A percentile compares a stretch with the other conserved stretches of the same genome.
phyloP scores from a whole-genome alignment of 2,329 filamentous ascomycete species.

The Botrytis fabae region DNA sequence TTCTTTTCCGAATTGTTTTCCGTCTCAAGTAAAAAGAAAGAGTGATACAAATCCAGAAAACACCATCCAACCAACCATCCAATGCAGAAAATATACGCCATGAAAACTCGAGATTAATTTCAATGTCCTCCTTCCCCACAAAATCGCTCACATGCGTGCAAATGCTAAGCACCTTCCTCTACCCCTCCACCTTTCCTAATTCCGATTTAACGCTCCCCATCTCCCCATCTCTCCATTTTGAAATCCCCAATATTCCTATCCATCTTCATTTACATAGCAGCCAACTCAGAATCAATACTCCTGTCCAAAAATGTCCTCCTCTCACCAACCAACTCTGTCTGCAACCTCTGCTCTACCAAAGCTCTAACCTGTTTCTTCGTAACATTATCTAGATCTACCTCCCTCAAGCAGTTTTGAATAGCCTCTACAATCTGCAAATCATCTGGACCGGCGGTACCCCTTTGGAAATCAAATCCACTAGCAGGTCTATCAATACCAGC shows the following conservation, averaged over 20 bases:
- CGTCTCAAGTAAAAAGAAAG: slow-evolving; percentile 1
- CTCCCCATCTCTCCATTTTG: not conserved
- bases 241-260: not conserved
- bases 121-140: not conserved
- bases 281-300: slow-evolving; percentile 90
- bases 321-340: slow-evolving; percentile 84
- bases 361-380: slow-evolving; percentile 97
- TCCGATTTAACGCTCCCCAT: not conserved
- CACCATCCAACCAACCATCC: slow-evolving; percentile 8
- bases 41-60: not conserved
- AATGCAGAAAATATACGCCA: slow-evolving; percentile 16
- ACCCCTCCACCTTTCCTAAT: not conserved
- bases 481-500: slow-evolving; percentile 46
- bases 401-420: slow-evolving; percentile 76
- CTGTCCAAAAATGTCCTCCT: slow-evolving; percentile 86
- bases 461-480: slow-evolving; percentile 62
- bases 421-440: slow-evolving; percentile 80
- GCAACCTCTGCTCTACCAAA: slow-evolving; percentile 87
- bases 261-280: slow-evolving; percentile 72
- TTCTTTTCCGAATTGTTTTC: slow-evolving; percentile 11
- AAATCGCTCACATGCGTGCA: slow-evolving; percentile 10
- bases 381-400: slow-evolving; percentile 93
- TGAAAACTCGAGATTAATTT: slow-evolving; percentile 9
- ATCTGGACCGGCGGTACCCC: slow-evolving; percentile 63
- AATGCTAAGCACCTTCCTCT: not conserved